Evolutionary conservation across 78 protist genomes (phyloP).

Genomic region (Parvularia atlantis): DNA sequence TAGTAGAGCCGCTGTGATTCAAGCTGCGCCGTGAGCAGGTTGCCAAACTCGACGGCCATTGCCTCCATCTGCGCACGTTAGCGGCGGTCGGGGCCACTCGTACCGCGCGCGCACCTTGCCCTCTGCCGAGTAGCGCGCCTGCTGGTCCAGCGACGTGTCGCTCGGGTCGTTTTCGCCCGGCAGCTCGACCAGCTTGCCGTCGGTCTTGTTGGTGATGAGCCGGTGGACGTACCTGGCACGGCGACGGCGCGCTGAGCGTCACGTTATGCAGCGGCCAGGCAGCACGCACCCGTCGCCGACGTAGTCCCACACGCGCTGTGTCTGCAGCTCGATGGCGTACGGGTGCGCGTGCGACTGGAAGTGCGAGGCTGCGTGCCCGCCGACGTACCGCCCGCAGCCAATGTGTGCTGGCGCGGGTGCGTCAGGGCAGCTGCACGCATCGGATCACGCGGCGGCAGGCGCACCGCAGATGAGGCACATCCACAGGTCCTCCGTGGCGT

Average conservation of each 20-base stretch:
- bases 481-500: slow-evolving; percentile 62
- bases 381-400: slow-evolving; percentile 65
- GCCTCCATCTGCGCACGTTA: no score
- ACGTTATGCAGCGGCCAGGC: no score
- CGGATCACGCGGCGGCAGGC: slow-evolving; percentile 55
- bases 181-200: slow-evolving; percentile 64
- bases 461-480: slow-evolving; percentile 82
- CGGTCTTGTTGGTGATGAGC: slow-evolving; percentile 56
- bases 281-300: slow-evolving; percentile 78
- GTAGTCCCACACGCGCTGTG: slow-evolving; percentile 92
- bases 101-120: no score
- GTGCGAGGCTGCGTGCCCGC: slow-evolving; percentile 75
- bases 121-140: no score
- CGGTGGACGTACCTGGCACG: slow-evolving; percentile 24
- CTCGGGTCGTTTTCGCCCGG: no score
- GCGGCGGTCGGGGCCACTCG: no score
- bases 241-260: background rate
- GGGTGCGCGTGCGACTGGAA: slow-evolving; percentile 67
- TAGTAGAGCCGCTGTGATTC: slow-evolving; percentile 64
- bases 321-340: slow-evolving; percentile 71
- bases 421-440: background rate
- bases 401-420: background rate
- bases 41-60: no score
- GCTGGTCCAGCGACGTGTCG: no score
- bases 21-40: slow-evolving; percentile 56